These are phyloP conservation scores for Corymbia citriodora DNA, from an alignment of 441 rosid species.

Conservation along the genomic window DNA sequence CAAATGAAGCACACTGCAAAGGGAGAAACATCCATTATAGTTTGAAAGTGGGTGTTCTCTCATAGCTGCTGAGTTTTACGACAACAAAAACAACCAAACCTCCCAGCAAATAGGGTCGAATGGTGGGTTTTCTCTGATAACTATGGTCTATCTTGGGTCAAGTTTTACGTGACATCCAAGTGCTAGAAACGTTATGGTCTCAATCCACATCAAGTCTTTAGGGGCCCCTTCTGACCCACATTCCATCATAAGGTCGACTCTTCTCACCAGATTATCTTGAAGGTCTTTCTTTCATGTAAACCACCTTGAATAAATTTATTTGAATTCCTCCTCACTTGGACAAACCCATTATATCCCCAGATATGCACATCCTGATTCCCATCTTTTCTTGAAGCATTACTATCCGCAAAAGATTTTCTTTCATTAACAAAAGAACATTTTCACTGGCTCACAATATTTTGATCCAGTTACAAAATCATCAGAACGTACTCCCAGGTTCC, in stretches of 20 bases:
- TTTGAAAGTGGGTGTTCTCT: neutral
- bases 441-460: neutral
- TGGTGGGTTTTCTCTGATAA: neutral
- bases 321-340: neutral
- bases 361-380: neutral
- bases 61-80: neutral
- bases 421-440: neutral
- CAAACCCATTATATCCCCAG: neutral
- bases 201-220: neutral
- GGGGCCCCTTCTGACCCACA: neutral
- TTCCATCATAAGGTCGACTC: neutral
- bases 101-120: neutral
- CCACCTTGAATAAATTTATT: neutral
- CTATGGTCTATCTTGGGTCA: neutral
- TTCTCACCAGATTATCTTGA: neutral
- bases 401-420: neutral
- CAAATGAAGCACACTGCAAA: neutral
- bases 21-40: neutral
- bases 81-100: neutral
- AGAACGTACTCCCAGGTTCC: neutral
- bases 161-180: neutral
- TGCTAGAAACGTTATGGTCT: neutral
- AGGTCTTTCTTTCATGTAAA: neutral
- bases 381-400: neutral
- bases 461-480: neutral